Percentiles rank a stretch among this genome's conserved stretches.
These are phyloP conservation scores for Fusarium sp. DNA, from an alignment of 2,329 filamentous ascomycete species.

Conservation along the genomic window DNA sequence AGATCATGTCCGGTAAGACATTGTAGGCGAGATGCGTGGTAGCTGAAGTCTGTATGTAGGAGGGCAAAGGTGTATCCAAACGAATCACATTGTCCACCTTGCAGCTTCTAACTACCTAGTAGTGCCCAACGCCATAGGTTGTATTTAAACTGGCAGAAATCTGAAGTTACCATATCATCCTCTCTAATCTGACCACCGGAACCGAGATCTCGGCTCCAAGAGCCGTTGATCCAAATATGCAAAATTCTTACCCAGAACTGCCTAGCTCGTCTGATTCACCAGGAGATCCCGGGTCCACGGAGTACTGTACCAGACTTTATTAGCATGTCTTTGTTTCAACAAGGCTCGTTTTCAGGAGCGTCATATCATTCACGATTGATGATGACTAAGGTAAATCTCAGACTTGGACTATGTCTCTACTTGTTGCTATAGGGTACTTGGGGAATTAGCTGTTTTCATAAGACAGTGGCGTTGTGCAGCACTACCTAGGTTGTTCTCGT, in stretches of 20 bases:
- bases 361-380: neutral
- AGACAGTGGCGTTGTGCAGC: neutral
- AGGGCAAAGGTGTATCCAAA: neutral
- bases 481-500: neutral
- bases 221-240: neutral
- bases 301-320: neutral
- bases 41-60: neutral
- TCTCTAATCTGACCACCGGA: constrained; percentile 3
- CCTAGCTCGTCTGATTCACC: neutral
- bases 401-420: neutral
- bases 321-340: neutral
- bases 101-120: neutral
- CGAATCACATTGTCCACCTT: neutral
- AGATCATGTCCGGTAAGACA: constrained; percentile 26
- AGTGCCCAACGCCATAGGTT: neutral
- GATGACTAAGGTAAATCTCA: neutral
- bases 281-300: neutral
- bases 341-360: neutral
- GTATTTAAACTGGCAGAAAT: neutral
- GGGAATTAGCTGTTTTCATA: neutral
- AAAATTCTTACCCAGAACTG: constrained; percentile 18
- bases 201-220: constrained; percentile 19
- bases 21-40: neutral
- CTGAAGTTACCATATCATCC: neutral
- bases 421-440: neutral